phyloP scores from a whole-genome alignment of 768 basidiomycete genomes.

The Auricularia heimuer region DNA sequence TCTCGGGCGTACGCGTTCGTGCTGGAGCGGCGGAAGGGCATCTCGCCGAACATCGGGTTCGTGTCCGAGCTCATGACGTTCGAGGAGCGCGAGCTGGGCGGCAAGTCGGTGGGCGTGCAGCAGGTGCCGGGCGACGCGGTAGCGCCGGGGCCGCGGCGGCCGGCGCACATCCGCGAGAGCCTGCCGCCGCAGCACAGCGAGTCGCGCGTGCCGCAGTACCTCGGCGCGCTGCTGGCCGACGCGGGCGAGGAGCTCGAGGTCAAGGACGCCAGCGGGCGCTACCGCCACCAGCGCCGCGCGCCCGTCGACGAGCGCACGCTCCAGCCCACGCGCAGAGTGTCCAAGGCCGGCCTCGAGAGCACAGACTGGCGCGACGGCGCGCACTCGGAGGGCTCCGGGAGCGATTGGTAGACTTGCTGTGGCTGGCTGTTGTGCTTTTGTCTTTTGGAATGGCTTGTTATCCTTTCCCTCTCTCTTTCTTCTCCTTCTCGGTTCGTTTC shows the following conservation, averaged over 20 bases:
- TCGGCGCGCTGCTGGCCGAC: constrained; percentile 41
- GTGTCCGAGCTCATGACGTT: constrained; percentile 96
- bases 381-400: neutral
- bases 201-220: constrained; percentile 20
- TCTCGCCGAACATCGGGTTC: constrained; percentile 96
- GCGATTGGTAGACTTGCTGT: neutral
- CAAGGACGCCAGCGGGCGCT: constrained; percentile 74
- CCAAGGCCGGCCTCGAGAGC: constrained; percentile 88
- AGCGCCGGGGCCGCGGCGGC: constrained; percentile 32
- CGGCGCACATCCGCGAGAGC: constrained; percentile 64
- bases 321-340: constrained; percentile 82
- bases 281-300: constrained; percentile 76
- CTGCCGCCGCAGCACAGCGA: constrained; percentile 39
- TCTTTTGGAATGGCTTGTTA: too few relatives aligned
- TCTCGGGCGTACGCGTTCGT: constrained; percentile 88
- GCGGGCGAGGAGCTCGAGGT: constrained; percentile 81
- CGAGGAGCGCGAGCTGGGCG: constrained; percentile 81
- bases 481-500: too few relatives aligned
- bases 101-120: constrained; percentile 57
- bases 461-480: too few relatives aligned
- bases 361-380: constrained; percentile 4
- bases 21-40: constrained; percentile 83
- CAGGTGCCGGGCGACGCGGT: constrained; percentile 16
- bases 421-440: too few relatives aligned
- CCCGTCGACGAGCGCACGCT: constrained; percentile 83